These are phyloP conservation scores for Aspergillus saccharolyticus DNA, from an alignment of 495 filamentous ascomycete genomes.

Conservation along the genomic window DNA sequence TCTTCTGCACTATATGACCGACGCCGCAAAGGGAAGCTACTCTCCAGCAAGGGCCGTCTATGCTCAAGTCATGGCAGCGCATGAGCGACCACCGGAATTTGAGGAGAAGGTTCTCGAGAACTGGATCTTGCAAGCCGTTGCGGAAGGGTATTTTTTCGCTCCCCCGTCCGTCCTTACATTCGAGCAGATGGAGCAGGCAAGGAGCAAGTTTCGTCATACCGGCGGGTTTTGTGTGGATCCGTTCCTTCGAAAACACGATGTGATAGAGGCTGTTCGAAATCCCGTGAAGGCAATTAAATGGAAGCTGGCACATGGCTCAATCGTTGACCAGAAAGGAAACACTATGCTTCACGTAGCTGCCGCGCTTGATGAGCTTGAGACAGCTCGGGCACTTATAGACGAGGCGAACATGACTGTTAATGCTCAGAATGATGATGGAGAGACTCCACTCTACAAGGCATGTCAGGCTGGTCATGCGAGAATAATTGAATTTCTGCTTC, in stretches of 20 bases:
- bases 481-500: constrained; percentile 17
- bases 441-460: constrained; percentile 30
- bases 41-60: constrained; percentile 18
- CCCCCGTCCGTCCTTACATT: background rate
- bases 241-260: constrained; percentile 13
- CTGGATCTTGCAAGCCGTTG: constrained; percentile 16
- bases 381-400: constrained; percentile 13
- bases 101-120: constrained; percentile 5
- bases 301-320: constrained; percentile 1
- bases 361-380: constrained; percentile 15
- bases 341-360: constrained; percentile 25
- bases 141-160: constrained; percentile 16
- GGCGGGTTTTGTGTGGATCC: constrained; percentile 22
- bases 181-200: constrained; percentile 11
- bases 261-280: constrained; percentile 5
- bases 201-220: constrained; percentile 12
- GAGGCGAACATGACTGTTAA: constrained; percentile 9
- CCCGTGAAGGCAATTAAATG: constrained; percentile 6
- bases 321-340: constrained; percentile 22
- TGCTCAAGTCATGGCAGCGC: constrained; percentile 15
- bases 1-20: constrained; percentile 13
- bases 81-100: constrained; percentile 8
- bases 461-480: constrained; percentile 23
- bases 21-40: constrained; percentile 13
- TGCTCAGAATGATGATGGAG: constrained; percentile 18